These are phyloP conservation scores for Ramaria sp. DNA, from an alignment of 768 basidiomycete species.

Conservation along the genomic window DNA sequence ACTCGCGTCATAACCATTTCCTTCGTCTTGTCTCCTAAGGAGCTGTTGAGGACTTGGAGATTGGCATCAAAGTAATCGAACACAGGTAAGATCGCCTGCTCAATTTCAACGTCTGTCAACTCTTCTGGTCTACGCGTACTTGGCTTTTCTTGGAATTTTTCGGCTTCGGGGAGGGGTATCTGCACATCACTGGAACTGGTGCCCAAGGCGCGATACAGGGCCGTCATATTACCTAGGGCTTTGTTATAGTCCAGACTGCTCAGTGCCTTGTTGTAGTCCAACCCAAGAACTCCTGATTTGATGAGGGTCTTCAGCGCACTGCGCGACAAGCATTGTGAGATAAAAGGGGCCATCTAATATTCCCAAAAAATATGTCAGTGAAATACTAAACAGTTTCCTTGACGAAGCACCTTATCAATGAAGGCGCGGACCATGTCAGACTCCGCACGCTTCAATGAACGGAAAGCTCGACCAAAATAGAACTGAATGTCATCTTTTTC, in stretches of 20 bases:
- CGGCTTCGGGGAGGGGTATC: slow-evolving; percentile 59
- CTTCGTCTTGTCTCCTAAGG: slow-evolving; percentile 74
- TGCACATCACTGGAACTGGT: slow-evolving; percentile 55
- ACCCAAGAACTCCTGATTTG: slow-evolving; percentile 38
- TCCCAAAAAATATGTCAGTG: background rate
- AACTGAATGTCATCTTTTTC: slow-evolving; percentile 98
- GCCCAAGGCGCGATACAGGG: slow-evolving; percentile 73
- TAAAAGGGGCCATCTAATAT: slow-evolving; percentile 82
- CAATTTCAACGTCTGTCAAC: slow-evolving; percentile 87
- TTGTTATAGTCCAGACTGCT: slow-evolving; percentile 77
- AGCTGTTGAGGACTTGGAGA: slow-evolving; percentile 81
- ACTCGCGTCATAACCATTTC: slow-evolving; percentile 86
- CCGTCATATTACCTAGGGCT: slow-evolving; percentile 71
- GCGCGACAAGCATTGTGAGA: slow-evolving; percentile 77
- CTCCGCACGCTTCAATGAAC: slow-evolving; percentile 86
- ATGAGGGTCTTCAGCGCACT: slow-evolving; percentile 65
- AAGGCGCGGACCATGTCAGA: slow-evolving; percentile 93
- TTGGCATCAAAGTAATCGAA: slow-evolving; percentile 97
- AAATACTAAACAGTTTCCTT: no score
- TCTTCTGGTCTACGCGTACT: slow-evolving; percentile 65
- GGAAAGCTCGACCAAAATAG: slow-evolving; percentile 93
- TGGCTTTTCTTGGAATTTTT: slow-evolving; percentile 31
- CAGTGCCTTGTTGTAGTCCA: slow-evolving; percentile 16
- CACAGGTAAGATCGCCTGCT: slow-evolving; percentile 79
- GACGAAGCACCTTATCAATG: slow-evolving; percentile 75